Conservation (phyloP, 805 yeast genomes). For the Yarrowia porcina region DNA sequence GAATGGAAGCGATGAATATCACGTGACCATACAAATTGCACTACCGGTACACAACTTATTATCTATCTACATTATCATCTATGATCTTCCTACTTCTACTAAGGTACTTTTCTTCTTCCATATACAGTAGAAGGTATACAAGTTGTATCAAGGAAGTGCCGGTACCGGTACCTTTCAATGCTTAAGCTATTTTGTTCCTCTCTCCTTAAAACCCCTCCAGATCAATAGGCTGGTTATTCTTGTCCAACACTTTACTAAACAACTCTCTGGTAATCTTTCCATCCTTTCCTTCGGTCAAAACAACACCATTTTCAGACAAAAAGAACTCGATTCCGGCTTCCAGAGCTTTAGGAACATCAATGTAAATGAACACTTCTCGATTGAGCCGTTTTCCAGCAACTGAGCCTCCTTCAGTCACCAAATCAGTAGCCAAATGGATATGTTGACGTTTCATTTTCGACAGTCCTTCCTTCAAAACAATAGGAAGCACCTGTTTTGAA, state of each 20-base stretch:
- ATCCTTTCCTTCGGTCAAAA: slow-evolving; percentile 57
- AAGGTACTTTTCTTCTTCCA: too few species aligned
- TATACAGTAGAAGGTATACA: too few species aligned
- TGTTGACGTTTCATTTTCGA: slow-evolving; percentile 74
- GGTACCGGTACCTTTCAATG: too few species aligned
- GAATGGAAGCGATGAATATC: too few species aligned
- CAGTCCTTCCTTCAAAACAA: slow-evolving; percentile 55
- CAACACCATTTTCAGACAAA: slow-evolving; percentile 70
- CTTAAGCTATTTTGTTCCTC: too few species aligned
- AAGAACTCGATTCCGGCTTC: slow-evolving; percentile 50
- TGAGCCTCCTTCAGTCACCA: slow-evolving; percentile 47
- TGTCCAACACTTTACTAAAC: slow-evolving; percentile 44
- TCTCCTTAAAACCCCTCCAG: not conserved
- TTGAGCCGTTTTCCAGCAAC: slow-evolving; percentile 72
- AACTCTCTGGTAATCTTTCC: slow-evolving; percentile 51
- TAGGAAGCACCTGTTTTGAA: slow-evolving; percentile 45
- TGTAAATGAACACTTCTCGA: slow-evolving; percentile 56
- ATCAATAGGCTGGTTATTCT: slow-evolving; percentile 1
- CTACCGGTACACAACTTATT: too few species aligned
- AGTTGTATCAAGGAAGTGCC: too few species aligned
- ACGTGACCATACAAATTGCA: too few species aligned
- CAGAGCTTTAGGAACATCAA: slow-evolving; percentile 53
- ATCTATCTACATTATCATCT: too few species aligned
- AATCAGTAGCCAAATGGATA: slow-evolving; percentile 73
- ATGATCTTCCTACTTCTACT: too few species aligned